phyloP scores from a whole-genome alignment of 1,284 basidiomycete genomes.

The Cryptococcus deneoformans region DNA sequence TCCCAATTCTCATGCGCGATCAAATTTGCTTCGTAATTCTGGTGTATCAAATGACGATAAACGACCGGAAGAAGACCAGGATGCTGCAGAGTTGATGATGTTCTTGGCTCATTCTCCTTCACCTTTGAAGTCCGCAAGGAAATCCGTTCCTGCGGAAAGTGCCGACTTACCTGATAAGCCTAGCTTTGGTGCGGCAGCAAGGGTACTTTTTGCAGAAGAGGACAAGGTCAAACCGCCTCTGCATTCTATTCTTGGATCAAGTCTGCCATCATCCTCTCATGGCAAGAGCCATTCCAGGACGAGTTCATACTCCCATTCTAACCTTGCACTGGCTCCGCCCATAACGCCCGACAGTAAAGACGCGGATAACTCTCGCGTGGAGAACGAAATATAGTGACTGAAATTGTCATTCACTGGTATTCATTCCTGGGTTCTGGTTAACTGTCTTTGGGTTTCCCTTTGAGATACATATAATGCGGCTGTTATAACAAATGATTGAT shows the following conservation, averaged over 20 bases:
- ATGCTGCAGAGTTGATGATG: slow-evolving; percentile 49
- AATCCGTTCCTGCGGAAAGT: slow-evolving; percentile 2
- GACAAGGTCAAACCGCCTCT: not conserved
- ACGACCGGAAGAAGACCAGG: slow-evolving; percentile 39
- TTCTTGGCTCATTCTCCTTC: slow-evolving; percentile 48
- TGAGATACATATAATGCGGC: too few relatives aligned
- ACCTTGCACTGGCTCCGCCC: slow-evolving; percentile 30
- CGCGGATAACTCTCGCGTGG: not conserved
- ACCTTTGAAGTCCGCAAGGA: slow-evolving; percentile 13
- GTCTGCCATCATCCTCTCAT: not conserved
- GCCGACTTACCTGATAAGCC: slow-evolving; percentile 8
- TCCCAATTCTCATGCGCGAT: slow-evolving; percentile 11
- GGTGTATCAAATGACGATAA: not conserved
- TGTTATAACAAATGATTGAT: too few relatives aligned
- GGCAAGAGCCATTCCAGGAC: slow-evolving; percentile 1
- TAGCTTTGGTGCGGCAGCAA: slow-evolving; percentile 26
- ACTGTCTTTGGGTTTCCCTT: too few relatives aligned
- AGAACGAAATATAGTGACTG: not conserved
- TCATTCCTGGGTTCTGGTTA: too few relatives aligned
- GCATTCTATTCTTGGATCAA: not conserved
- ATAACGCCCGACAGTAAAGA: slow-evolving; percentile 15
- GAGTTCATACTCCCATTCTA: slow-evolving; percentile 16
- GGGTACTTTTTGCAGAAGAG: slow-evolving; percentile 42
- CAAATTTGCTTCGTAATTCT: slow-evolving; percentile 1
- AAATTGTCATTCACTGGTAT: not conserved